A percentile compares a stretch with the other conserved stretches of the same genome.
Conservation (phyloP, 164 flowering plant genomes). For the Stephania cephalantha region DNA sequence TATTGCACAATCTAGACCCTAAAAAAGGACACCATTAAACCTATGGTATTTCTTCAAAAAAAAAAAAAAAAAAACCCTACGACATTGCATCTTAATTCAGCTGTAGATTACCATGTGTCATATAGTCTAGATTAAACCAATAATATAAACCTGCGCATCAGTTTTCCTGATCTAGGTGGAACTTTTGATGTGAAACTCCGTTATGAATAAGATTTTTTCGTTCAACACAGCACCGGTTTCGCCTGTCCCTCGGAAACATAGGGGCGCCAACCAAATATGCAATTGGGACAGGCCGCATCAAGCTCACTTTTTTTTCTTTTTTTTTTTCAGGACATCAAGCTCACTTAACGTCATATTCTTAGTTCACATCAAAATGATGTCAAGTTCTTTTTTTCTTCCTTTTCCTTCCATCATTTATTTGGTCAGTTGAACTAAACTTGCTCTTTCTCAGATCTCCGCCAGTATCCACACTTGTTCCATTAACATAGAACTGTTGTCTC, state of each 20-base stretch:
- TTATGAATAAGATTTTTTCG: neutral
- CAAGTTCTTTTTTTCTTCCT: constrained; percentile 15
- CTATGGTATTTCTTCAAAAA: too few relatives aligned
- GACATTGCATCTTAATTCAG: too few relatives aligned
- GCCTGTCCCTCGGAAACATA: neutral
- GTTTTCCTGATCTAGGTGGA: neutral
- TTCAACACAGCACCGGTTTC: neutral
- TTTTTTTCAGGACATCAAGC: too few relatives aligned
- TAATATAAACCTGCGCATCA: neutral
- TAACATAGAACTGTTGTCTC: neutral
- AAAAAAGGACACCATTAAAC: too few relatives aligned
- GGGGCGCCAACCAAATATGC: neutral
- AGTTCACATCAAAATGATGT: neutral
- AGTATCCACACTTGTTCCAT: neutral
- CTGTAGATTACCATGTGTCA: too few relatives aligned
- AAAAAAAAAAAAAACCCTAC: too few relatives aligned
- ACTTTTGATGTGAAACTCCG: neutral
- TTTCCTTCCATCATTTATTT: constrained; percentile 7
- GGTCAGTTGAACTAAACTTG: neutral
- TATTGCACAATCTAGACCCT: neutral
- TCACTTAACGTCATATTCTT: neutral
- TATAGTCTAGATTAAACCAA: too few relatives aligned
- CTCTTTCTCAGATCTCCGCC: neutral
- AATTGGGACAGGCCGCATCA: neutral
- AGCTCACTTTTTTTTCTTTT: neutral